Conservation (phyloP, 345 rosid genomes). For the Hibiscus trionum region DNA sequence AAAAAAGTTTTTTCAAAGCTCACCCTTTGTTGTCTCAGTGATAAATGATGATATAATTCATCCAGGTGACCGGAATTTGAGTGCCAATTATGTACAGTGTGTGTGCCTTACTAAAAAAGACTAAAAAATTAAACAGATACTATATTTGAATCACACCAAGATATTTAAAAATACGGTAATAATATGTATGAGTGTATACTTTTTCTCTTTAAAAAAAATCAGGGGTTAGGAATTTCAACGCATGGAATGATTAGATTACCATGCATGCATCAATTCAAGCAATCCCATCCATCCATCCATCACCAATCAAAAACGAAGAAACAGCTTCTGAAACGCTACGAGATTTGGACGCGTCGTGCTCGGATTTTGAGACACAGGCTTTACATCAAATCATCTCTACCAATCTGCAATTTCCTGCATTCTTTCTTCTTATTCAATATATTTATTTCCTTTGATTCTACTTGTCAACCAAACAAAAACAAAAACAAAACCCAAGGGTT, state of each 20-base stretch:
- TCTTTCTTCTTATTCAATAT: neutral
- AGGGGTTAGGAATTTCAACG: neutral
- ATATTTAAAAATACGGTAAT: too few species aligned
- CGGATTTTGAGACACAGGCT: slow-evolving; percentile 34
- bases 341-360: slow-evolving; percentile 46
- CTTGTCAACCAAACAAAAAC: slow-evolving; percentile 7
- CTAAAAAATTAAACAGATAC: rapidly evolving
- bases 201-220: too few species aligned
- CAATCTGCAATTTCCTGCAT: slow-evolving; percentile 19
- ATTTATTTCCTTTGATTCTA: neutral
- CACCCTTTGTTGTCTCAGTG: too few species aligned
- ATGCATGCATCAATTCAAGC: slow-evolving; percentile 43
- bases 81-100: too few species aligned
- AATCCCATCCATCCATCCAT: slow-evolving; percentile 41
- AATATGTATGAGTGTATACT: too few species aligned
- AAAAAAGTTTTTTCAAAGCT: too few species aligned
- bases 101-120: too few species aligned
- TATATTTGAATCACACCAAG: too few species aligned
- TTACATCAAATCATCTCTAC: slow-evolving; percentile 40
- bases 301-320: slow-evolving; percentile 16
- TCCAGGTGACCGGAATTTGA: too few species aligned
- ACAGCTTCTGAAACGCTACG: neutral
- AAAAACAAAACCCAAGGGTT: neutral
- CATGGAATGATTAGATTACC: slow-evolving; percentile 19
- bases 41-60: too few species aligned